Base-by-base conservation (phyloP, 495 filamentous ascomycete genomes). In the Stereocaulon alpinum region DNA sequence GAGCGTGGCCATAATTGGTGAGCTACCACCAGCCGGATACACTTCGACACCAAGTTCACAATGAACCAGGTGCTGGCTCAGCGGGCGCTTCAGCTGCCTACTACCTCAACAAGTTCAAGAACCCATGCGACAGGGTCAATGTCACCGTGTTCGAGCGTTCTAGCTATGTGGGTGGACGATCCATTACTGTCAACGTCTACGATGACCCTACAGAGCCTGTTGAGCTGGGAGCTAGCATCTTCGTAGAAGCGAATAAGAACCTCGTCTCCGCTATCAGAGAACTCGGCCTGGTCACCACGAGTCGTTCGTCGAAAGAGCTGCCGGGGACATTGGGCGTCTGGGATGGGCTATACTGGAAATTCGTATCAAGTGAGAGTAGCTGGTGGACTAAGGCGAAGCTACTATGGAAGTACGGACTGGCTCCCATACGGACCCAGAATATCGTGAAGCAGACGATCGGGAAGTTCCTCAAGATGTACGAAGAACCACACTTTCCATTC, bases 221-320 rank as follows among this genome's bases (percentile, higher is more conserved):
- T 49, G 93, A 99, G 64, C 79, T 96, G 1, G 93, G 93, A 10
- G 94, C 87, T 40, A 91, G 84, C 34, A 95, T 97, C 63, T 99
- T 99, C 67, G 89, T 97, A 30, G 68, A 86, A 45, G 81, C 88
- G 45, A 99, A 99, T 68, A 71, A 82, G 17, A 95, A 91, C 65
- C 81, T 97, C 14, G 80, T 84, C 60, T 80, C 84, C 49, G 87
- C 91, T 0, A 80, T 85, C n/a, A 74, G 80, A 27, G 77, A 84
- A 44, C 88, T 96, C 65, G 82, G 80, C 30, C 82, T 99, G 5
- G 69, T 68, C 1, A 68, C 78, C 40, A 71, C 66, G 20, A 65
- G 68, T 12, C 73, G 69, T 43, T 63, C 69, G 41, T 32, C 68
- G 50, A 66, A 56, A 68, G 74, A 77, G 52, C 64, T 70, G 17